These are phyloP conservation scores for Bacidia rubella DNA, from an alignment of 495 filamentous ascomycete species.

Conservation along the genomic window DNA sequence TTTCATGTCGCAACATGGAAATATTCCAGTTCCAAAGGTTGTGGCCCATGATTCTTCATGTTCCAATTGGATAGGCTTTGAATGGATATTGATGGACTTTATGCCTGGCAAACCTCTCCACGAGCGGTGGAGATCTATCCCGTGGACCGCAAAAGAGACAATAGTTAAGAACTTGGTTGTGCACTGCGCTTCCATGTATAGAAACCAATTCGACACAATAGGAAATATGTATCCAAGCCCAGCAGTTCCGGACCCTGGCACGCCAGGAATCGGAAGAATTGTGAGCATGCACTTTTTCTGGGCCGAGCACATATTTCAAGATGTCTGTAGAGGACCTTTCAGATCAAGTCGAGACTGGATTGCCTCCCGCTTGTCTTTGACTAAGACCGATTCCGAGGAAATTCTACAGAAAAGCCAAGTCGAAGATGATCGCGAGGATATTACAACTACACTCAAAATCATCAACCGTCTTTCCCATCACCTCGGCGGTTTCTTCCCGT, in stretches of 20 bases:
- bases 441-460: background rate
- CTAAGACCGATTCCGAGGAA: background rate
- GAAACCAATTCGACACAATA: conserved; percentile 10
- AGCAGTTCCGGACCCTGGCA: background rate
- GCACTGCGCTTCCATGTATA: background rate
- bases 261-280: background rate
- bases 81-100: conserved; percentile 46
- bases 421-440: background rate
- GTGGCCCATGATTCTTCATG: conserved; percentile 32
- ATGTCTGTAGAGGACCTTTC: background rate
- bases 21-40: conserved; percentile 38
- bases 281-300: background rate
- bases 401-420: background rate
- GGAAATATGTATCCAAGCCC: conserved; percentile 13
- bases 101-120: conserved; percentile 30
- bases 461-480: background rate
- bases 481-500: background rate
- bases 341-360: background rate
- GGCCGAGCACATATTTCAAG: background rate
- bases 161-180: conserved; percentile 28
- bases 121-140: conserved; percentile 29
- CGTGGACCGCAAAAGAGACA: conserved; percentile 23
- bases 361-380: background rate
- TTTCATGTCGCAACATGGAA: conserved; percentile 31
- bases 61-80: conserved; percentile 37